Base-by-base conservation (phyloP, 2,329 filamentous ascomycete species). In the Pseudocercospora cruenta region DNA sequence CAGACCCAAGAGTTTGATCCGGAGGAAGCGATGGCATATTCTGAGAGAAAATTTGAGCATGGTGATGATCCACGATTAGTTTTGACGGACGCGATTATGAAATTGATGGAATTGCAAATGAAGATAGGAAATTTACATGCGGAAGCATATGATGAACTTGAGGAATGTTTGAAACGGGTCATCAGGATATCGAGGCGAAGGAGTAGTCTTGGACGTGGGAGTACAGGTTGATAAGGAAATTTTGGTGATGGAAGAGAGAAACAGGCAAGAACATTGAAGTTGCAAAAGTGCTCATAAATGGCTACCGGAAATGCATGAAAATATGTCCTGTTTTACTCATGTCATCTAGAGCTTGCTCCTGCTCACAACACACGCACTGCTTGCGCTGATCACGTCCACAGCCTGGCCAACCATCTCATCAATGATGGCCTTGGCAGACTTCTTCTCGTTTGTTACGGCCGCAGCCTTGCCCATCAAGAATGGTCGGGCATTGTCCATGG, bases 401-500 rank as follows among this genome's bases (percentile, higher is more conserved):
- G 94, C 95, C 77, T 96, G 94, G 60, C 83, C 81, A 69, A 99
- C 91, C 74, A 99, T 91, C 84, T 99, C 95, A 76, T 99, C 95
- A 45, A 99, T 90, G 68, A 99, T 94, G 19, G 81, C 91, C 87
- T 94, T 96, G 68, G 95, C 95, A 45, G 86, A 83, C 88, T 96
- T 96, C 85, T 90, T 91, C 83, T 98, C 93, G 77, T 94, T 95
- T 64, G 95, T 91, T 33, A 97, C 92, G 28, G 95, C 94, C 43
- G 95, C 91, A 67, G 92, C 94, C 86, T 98, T 96, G 80, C 95
- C 95, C 95, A 99, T 99, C 73, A 97, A 82, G 85, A 88, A 96
- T 14, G 94, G 94, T 66, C 93, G 87, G 76, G 93, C 94, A 78
- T 95, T 93, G 79, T 98, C 95, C 83, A 99, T 89, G 36, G 91